Percentiles rank a stretch among this genome's conserved stretches.
Evolutionary conservation across 73 alveolate genomes (phyloP).

Genomic region (Blepharisma stoltei): DNA sequence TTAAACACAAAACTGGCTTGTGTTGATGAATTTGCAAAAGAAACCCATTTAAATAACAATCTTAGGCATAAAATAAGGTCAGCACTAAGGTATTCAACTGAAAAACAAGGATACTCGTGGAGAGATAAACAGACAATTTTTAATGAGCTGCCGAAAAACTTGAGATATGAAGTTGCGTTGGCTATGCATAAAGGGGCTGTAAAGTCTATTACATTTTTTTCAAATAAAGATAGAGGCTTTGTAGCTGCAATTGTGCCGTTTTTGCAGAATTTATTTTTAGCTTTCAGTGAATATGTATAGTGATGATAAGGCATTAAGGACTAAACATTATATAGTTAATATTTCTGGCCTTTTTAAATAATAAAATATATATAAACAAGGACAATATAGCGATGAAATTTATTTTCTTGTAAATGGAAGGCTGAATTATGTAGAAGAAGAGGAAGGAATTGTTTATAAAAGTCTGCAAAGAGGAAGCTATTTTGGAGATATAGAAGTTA

Average conservation of each 20-base stretch:
- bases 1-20: conserved; percentile 32
- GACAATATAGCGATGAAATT: conserved; percentile 49
- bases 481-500: conserved; percentile 35
- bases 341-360: too few species aligned
- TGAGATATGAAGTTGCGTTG: conserved; percentile 43
- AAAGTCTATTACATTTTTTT: conserved; percentile 39
- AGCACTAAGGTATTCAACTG: conserved; percentile 38
- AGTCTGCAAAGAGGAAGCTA: conserved; percentile 51
- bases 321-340: too few species aligned
- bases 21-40: conserved; percentile 54
- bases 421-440: conserved; percentile 47
- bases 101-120: conserved; percentile 35
- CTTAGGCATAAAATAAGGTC: conserved; percentile 45
- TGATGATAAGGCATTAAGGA: too few species aligned
- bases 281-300: conserved; percentile 41
- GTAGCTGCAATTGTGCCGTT: conserved; percentile 45
- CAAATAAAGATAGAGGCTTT: conserved; percentile 48
- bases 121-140: conserved; percentile 43
- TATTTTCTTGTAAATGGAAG: conserved; percentile 54
- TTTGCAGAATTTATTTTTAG: conserved; percentile 41
- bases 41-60: conserved; percentile 41
- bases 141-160: conserved; percentile 45
- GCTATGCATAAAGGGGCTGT: conserved; percentile 53
- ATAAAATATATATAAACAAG: conserved; percentile 53
- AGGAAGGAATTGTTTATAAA: conserved; percentile 32